Base-by-base conservation (phyloP, 2,329 filamentous ascomycete genomes). In the Huntiella moniliformis region DNA sequence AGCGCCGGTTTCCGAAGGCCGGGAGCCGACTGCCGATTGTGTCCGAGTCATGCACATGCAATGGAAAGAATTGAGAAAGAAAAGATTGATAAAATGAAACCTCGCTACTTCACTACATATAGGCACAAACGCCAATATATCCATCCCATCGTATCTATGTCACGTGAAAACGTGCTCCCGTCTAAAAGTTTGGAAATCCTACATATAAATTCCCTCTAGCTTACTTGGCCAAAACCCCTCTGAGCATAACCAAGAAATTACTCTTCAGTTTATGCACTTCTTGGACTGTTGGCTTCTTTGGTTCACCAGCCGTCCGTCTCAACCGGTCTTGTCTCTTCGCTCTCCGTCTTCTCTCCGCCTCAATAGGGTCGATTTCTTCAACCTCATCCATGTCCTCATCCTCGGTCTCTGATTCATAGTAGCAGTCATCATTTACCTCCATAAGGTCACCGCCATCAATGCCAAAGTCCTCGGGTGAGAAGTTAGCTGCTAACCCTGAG, bases 381-480 rank as follows among this genome's bases (percentile, higher is more conserved):
- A 83, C 79, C 10, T 71, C 74, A 47, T 80, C 79, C 13, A 81
- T 69, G 52, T 80, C 74, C 47, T 80, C 79, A n/a, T 80, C 69
- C 53, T 80, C 74, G 1, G 67, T 73, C 49, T 78, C 74, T 4
- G 74, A 71, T 10, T 79, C 77, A 8, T 44, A 50, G 4, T 17
- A 40, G 1, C 71, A 74, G 1, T 63, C 67, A 47, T 91, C 84
- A 38, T 75, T 75, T 60, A 95, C 77, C 51, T 94, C 87, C 57
- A 88, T 75, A 11, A 96, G 66, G 58, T 96, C 91, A 57, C 82
- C 78, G 56, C 82, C 74, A 57, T 95, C 77, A 15, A 98, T 66
- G 0, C 91, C 91, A 63, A 98, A 98, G 62, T 98, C 91, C 42
- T 73, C 75, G 16, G 80, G 79, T 56, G 72, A 77, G 64, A 96